Evolutionary conservation across 2,329 filamentous ascomycete genomes (phyloP), one percentile per base, ranked within the genome.

Genomic region (Fusarium tupiense): DNA sequence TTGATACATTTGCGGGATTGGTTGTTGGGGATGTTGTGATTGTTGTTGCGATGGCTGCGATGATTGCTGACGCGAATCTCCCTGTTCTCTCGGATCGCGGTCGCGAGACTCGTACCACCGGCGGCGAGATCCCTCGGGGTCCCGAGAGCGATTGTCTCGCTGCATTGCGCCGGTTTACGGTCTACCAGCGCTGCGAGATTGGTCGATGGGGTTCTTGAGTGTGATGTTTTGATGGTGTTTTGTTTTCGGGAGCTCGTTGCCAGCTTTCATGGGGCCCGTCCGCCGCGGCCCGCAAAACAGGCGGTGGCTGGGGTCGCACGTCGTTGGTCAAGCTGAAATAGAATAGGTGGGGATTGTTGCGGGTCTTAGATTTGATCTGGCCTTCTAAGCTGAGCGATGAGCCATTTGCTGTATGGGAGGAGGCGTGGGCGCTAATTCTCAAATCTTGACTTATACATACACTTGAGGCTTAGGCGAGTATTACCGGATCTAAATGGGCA

Each of bases 91-190:
- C 62, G 79, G 76, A 62, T 77, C 79, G 76, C 79, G 79, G 67
- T 77, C 79, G 76, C 79, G 79, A 76, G 80, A 79, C 66, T 82
- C 79, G 70, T 78, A 78, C 76, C 78, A 80, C 84, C 87, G 86
- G 80, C 88, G 86, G 80, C 86, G 84, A 79, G 85, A 85, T 84
- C 85, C 85, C 77, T 89, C 88, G 64, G 86, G 87, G 83, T 88
- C 89, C 84, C 88, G 86, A 78, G 86, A 86, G 81, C 87, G 87
- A 82, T 85, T 83, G 79, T 86, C 85, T 84, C 86, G 84, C 87
- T 88, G 87, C 86, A 87, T 89, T 80, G 80, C 84, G 75, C 74
- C 78, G 78, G 74, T 74, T 64, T 69, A 74, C 68, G 59, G 52
- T 71, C 70, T 74, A 68, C 49, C 77, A 71, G 64, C 65, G 72